Evolutionary conservation across 1,284 basidiomycete genomes (phyloP).

Genomic region (Porodaedalea pini): DNA sequence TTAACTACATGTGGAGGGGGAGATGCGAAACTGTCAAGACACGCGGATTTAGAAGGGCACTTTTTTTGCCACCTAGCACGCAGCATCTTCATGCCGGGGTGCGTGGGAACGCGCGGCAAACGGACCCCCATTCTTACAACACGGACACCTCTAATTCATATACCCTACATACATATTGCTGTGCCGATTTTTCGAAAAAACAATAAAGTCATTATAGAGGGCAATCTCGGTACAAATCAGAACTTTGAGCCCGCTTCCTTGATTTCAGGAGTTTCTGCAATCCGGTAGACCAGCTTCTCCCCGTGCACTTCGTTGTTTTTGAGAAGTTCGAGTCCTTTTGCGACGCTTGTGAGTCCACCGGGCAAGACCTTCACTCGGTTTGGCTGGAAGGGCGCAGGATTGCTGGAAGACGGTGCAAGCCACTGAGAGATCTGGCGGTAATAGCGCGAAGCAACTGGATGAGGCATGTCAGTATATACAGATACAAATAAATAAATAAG

Average conservation of each 20-base stretch:
- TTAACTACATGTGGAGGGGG: no score
- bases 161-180: no score
- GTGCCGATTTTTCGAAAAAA: no score
- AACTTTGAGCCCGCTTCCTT: not conserved
- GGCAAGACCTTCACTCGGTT: constrained; percentile 28
- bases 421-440: constrained; percentile 15
- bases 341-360: constrained; percentile 29
- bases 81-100: no score
- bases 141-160: no score
- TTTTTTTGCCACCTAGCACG: no score
- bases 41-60: no score
- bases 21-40: no score
- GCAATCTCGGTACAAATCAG: not conserved
- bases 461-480: not conserved
- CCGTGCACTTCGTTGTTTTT: constrained; percentile 26
- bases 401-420: constrained; percentile 1
- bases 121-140: no score
- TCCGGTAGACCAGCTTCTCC: constrained; percentile 34
- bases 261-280: constrained; percentile 27
- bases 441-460: constrained; percentile 12
- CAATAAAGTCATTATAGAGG: no score
- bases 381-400: constrained; percentile 12
- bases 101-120: no score
- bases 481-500: not conserved
- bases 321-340: constrained; percentile 28